Conservation (phyloP, 306 rosid species). For the Prinsepia uniflora region DNA sequence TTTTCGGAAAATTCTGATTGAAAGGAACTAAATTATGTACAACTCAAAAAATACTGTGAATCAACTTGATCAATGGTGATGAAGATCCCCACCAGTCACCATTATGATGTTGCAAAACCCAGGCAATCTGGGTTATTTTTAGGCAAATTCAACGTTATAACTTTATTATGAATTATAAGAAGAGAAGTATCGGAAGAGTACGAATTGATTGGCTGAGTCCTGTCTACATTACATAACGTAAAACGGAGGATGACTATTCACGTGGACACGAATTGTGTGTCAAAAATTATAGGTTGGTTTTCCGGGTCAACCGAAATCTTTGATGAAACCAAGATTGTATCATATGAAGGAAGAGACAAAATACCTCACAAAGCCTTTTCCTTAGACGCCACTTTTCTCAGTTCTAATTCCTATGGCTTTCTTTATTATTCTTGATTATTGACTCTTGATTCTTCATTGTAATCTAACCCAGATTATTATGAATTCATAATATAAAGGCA, state of each 20-base stretch:
- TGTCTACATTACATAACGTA: slow-evolving; percentile 12
- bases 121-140: no score
- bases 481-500: background rate
- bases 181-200: no score
- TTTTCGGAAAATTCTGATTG: no score
- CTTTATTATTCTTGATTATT: background rate
- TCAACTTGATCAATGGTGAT: no score
- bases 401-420: slow-evolving; percentile 33
- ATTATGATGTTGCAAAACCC: background rate
- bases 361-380: slow-evolving; percentile 23
- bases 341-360: slow-evolving; percentile 14
- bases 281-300: background rate
- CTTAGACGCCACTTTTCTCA: slow-evolving; percentile 58
- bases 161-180: background rate
- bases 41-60: no score
- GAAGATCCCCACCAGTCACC: background rate
- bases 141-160: no score
- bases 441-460: background rate
- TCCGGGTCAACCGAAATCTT: slow-evolving; percentile 9
- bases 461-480: background rate
- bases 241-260: slow-evolving; percentile 21
- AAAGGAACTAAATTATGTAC: no score
- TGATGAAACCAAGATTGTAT: slow-evolving; percentile 32
- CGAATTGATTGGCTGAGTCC: no score
- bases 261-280: slow-evolving; percentile 17